These are phyloP conservation scores for Cardamine occulta DNA, from an alignment of 345 rosid species.

Conservation along the genomic window DNA sequence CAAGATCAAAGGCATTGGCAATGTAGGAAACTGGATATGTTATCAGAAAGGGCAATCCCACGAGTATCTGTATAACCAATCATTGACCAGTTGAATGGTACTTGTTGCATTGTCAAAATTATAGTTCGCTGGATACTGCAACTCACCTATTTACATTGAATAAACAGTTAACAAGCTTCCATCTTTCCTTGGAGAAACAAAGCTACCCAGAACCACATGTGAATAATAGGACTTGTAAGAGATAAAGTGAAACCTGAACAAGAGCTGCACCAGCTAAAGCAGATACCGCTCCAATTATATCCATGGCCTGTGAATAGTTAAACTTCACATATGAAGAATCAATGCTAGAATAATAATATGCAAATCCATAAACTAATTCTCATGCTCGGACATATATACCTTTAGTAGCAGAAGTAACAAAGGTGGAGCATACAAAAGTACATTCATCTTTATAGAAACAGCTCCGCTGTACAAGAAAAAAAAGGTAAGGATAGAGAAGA, in stretches of 20 bases:
- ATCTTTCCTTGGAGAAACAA: constrained; percentile 13
- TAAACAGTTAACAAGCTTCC: constrained; percentile 39
- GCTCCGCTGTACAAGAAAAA: constrained; percentile 57
- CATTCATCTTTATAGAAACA: constrained; percentile 94
- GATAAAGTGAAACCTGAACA: constrained; percentile 67
- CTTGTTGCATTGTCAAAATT: constrained; percentile 36
- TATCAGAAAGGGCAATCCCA: constrained; percentile 85
- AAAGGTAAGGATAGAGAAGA: constrained; percentile 6
- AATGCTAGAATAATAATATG: constrained; percentile 28
- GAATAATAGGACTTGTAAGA: constrained; percentile 17
- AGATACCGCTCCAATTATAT: constrained; percentile 66
- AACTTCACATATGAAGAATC: constrained; percentile 34
- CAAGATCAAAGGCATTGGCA: constrained; percentile 90
- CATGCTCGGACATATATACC: constrained; percentile 49
- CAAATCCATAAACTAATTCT: constrained; percentile 10
- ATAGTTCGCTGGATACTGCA: constrained; percentile 46
- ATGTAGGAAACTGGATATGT: constrained; percentile 72
- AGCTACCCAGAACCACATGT: not conserved
- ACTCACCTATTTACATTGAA: constrained; percentile 64
- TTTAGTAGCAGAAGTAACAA: constrained; percentile 75
- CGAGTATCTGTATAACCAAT: constrained; percentile 76
- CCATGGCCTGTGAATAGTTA: constrained; percentile 64
- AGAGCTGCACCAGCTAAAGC: constrained; percentile 89
- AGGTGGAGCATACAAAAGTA: constrained; percentile 88
- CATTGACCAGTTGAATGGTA: constrained; percentile 36